Evolutionary conservation across 331 rosid genomes (phyloP), one percentile per base, ranked within the genome.

Genomic region (Erythrophleum ivorense): DNA sequence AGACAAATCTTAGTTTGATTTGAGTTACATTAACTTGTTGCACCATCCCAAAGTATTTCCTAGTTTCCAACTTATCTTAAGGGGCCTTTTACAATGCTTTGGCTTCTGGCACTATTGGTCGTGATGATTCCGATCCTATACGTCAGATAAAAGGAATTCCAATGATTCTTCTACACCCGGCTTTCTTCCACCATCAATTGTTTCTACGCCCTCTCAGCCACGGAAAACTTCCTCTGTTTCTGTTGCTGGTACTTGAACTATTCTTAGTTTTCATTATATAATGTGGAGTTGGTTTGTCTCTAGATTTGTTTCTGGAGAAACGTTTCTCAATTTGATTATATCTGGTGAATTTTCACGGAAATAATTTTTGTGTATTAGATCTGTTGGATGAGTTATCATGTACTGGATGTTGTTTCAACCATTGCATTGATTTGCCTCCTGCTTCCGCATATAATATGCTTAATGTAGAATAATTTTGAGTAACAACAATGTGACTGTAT

Each of bases 101-200:
- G 82, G 57, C 54, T 69, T 76, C 82, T 89, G 92, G 84, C 79
- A 34, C 77, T 12, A 77, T 62, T 24, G 82, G 40, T 36, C 15
- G 4, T 58, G 87, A 71, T 78, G 75, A 38, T 62, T 7, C 73
- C 9, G 85, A 80, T 64, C 75, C 85, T 50, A 55, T 55, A 81
- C 63, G 77, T 49, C 84, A 43, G 19, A 59, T 33, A 78, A 78
- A 80, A 67, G 80, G 78, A 80, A 80, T 76, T 53, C 10, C 53
- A 9, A 6, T 14, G 12, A 41, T 58, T 10, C 71, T 12, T 72
- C 48, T 9, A 45, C 49, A 73, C 78, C 79, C 43, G 78, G 49
- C 33, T 83, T 50, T 18, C 52, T 11, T 43, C 66, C 7, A 15
- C 80, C 76, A n/a, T 78, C 80, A 9, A 69, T 71, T 38, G 55